Evolutionary conservation across 2,329 filamentous ascomycete species (phyloP), one percentile per base, ranked within the genome.

Genomic region (Pseudogymnoascus sp.): DNA sequence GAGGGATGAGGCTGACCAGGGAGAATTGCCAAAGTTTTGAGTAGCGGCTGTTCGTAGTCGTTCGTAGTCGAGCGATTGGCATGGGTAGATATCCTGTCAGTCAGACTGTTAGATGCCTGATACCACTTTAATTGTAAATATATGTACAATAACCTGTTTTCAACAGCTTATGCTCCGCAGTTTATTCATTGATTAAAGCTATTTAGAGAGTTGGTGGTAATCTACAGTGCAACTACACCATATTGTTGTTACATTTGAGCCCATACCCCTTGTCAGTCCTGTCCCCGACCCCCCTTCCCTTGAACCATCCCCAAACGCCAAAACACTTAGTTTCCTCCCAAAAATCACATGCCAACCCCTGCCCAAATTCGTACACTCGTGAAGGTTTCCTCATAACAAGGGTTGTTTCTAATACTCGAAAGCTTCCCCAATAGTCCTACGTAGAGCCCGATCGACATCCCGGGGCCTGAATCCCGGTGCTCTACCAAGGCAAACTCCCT

Each of bases 401-500:
- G 14, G 50, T 31, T 16, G 28, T 12, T 14, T n/a, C 28, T 56
- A 56, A 18, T 18, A 34, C 50, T 56, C 50, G 25, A 18, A 56
- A 16, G 50, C 50, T 56, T 56, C 50, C 28, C 28, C 28, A 11
- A 63, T 62, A 28, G 59, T 62, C 36, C 21, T 63, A n/a, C 37
- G 23, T n/a, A 74, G 69, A 46, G 73, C 72, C 23, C 68, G 64
- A 64, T 74, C 73, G 4, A 75, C 69, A 66, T 75, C 73, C 14
- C 64, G 38, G 4, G 66, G 70, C 42, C 71, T 67, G 36, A 70
- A 74, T 14, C 73, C 73, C 25, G 73, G 70, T 8, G 68, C 60
- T 21, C 72, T 64, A 16, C 73, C 72, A 12, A 75, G 59, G 64
- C 73, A 74, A 16, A 71, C 67, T 25, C 63, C 69, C 31, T 66